Evolutionary conservation across 352 stramenopile species (phyloP), one percentile per base, ranked within the genome.

Genomic region (Phytophthora citricola): DNA sequence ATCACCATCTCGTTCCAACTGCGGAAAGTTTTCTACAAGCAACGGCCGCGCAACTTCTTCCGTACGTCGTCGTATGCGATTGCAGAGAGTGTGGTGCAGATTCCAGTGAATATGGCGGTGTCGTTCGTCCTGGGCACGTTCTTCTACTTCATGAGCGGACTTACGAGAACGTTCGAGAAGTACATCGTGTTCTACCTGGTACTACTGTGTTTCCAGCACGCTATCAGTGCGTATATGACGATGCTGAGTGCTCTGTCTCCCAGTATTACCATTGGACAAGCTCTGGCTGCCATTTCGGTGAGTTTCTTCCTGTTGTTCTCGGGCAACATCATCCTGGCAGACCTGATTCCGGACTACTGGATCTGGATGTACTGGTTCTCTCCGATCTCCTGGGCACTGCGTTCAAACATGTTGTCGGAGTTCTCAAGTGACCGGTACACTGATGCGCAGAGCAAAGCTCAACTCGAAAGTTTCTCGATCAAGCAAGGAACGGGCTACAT

Each of bases 11-110:
- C 71, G n/a, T 87, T 87, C 51, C 75, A 84, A 79, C 22, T 95
- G 32, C 84, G 90, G 12, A 76, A 76, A 7, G 87, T 96, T 0
- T 97, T 93, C 69, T 96, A 96, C 78, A 96, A 95, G 66, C 90
- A 96, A 32, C 71, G 76, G 0, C 77, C 88, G 24, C 73, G 78
- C 38, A 96, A 94, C 63, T 97, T 95, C 66, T 97, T 93, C 64
- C 79, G 82, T 1, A 84, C 88, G 26, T 69, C 79, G 3, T 81
- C 83, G 31, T 97, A 95, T 57, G 72, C 85, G 4, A 73, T 95
- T 44, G 87, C 75, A 4, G 69, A 80, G 31, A 70, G 59, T 39
- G 65, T 84, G 31, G 64, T 89, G 29, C 67, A 81, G 48, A 75
- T 83, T 29, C 68, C 81, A 17, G 76, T 89, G 66, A 75, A 78